Evolutionary conservation across 495 filamentous ascomycete genomes (phyloP).

Genomic region (Daldinia concentrica): DNA sequence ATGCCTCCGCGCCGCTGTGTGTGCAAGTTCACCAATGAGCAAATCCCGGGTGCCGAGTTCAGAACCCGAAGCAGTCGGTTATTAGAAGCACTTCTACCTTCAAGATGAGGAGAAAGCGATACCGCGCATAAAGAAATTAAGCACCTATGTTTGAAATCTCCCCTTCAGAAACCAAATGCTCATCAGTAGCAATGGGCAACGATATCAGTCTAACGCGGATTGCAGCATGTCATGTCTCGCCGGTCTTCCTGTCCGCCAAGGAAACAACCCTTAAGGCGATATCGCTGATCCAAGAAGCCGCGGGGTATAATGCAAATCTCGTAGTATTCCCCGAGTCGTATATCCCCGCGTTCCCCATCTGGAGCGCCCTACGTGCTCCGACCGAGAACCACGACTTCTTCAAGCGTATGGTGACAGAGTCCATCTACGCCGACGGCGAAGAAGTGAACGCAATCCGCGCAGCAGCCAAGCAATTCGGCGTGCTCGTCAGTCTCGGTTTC

Average conservation of each 20-base stretch:
- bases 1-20: background rate
- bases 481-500: conserved; percentile 49
- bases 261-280: conserved; percentile 51
- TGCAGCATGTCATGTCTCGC: conserved; percentile 51
- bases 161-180: background rate
- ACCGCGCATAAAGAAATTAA: background rate
- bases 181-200: conserved; percentile 2
- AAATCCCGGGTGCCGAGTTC: conserved; percentile 40
- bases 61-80: conserved; percentile 22
- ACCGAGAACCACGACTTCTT: conserved; percentile 49
- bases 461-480: conserved; percentile 34
- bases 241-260: conserved; percentile 50
- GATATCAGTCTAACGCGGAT: conserved; percentile 30
- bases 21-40: conserved; percentile 4
- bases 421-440: conserved; percentile 49
- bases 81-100: conserved; percentile 1
- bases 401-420: conserved; percentile 43
- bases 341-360: conserved; percentile 53
- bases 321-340: conserved; percentile 58
- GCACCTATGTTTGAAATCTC: background rate
- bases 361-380: conserved; percentile 48
- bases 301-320: conserved; percentile 49
- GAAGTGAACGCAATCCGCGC: conserved; percentile 45
- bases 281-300: conserved; percentile 52
- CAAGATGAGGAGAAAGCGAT: background rate